Evolutionary conservation across 148 eudicot genomes (phyloP), one percentile per base, ranked within the genome.

Genomic region (Rhododendron molle): DNA sequence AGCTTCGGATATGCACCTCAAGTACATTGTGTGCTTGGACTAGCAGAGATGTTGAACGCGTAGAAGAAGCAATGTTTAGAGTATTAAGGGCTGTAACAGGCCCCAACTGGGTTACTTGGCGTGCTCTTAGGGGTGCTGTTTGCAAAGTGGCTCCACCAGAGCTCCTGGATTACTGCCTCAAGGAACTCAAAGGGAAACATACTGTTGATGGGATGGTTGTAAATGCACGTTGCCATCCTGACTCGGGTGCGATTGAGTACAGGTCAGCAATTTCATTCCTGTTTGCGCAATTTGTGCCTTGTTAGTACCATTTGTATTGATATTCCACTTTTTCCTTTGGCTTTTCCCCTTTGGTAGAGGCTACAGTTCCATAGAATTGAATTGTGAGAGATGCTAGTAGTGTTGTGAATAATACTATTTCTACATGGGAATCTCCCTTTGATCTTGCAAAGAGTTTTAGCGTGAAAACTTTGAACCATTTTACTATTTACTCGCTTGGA

Each of bases 91-190:
- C 98, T 28, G 96, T 94, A 56, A 84, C 93, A 47, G 90, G 93
- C 62, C 79, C 91, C 84, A 89, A 85, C 74, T 96, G 98, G 98
- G 98, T 96, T 77, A 91, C 91, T 81, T 96, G 97, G 97, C 96
- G 98, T 69, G 90, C 93, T 81, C 91, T 96, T 14, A 91, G 93
- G 80, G 96, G 95, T 28, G 98, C 98, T 85, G 97, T 96, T 88
- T 96, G 94, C 87, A 94, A 89, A 86, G 92, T 83, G 0, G 99
- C 95, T 26, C 83, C 92, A 34, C 94, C 94, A 8, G 98, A 96
- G 86, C 91, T 94, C 74, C 85, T 96, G 73, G 98, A 94, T 90
- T 92, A 93, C 82, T 96, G 98, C 87, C 96, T 96, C 15, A 96
- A 92, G 90, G 95, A 90, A 76, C 93, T 96, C 54, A 90, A 89